Evolutionary conservation across 1,284 basidiomycete species (phyloP).

Genomic region (Clitocybe nebularis): DNA sequence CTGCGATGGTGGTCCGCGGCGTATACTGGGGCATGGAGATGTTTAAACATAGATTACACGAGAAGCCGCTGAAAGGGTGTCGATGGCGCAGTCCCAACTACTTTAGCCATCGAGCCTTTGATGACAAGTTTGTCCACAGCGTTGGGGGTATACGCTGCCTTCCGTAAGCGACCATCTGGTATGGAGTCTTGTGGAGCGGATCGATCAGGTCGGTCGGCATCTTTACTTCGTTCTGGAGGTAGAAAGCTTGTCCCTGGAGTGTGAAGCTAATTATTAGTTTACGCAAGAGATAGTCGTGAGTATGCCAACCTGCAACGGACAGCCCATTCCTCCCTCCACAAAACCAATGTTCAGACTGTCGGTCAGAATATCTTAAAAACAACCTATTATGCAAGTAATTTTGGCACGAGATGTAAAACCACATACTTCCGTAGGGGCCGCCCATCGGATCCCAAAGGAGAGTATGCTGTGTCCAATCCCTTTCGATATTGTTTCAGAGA

Average conservation of each 20-base stretch:
- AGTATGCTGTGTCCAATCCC: constrained; percentile 46
- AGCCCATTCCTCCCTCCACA: constrained; percentile 51
- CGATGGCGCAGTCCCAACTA: constrained; percentile 32
- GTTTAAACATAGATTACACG: too few species aligned
- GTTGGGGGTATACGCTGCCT: constrained; percentile 26
- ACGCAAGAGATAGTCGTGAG: not conserved
- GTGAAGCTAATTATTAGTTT: not conserved
- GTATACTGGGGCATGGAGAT: too few species aligned
- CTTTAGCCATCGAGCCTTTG: constrained; percentile 54
- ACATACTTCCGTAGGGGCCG: constrained; percentile 57
- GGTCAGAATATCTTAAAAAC: constrained; percentile 43
- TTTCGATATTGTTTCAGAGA: constrained; percentile 42
- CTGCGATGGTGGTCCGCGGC: too few species aligned
- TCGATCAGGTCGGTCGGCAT: constrained; percentile 21
- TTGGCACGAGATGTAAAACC: constrained; percentile 6
- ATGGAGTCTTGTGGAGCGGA: constrained; percentile 10
- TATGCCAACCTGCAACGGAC: constrained; percentile 46
- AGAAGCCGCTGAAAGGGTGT: constrained; percentile 23
- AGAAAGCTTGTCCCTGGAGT: constrained; percentile 18
- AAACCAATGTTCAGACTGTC: constrained; percentile 60
- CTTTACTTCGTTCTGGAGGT: constrained; percentile 23
- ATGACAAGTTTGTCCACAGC: constrained; percentile 48
- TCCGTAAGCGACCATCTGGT: constrained; percentile 14
- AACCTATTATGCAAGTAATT: constrained; percentile 3
- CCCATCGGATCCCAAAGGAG: constrained; percentile 55